phyloP scores from a whole-genome alignment of 2,329 filamentous ascomycete species.

The Falciphora oryzae region DNA sequence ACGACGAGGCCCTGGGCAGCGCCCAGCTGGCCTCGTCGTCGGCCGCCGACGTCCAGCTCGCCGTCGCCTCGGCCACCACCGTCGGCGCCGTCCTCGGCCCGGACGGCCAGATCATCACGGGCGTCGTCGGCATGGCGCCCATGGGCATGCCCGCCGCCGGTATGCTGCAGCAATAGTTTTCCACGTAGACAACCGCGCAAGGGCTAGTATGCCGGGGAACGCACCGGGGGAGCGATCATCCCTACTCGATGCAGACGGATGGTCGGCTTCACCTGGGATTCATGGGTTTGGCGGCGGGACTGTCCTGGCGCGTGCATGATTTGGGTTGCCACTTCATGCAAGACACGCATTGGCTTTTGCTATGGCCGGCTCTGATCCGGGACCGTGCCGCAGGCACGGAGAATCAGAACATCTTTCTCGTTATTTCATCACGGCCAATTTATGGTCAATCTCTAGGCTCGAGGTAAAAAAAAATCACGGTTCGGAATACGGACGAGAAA shows the following conservation, averaged over 20 bases:
- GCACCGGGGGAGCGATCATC: not conserved
- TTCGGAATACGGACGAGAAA: not conserved
- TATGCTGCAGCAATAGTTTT: not conserved
- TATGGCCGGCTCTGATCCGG: not conserved
- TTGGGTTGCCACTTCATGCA: not conserved
- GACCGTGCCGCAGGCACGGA: not conserved
- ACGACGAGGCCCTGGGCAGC: slow-evolving; percentile 49
- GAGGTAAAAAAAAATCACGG: not conserved
- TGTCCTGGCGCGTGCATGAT: not conserved
- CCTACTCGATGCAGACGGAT: not conserved
- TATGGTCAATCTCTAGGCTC: not conserved
- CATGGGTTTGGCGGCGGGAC: not conserved
- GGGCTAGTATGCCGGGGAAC: not conserved
- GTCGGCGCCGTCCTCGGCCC: slow-evolving; percentile 1
- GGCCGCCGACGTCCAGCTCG: slow-evolving; percentile 9
- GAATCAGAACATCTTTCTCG: not conserved
- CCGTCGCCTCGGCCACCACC: slow-evolving; percentile 1
- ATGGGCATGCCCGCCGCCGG: not conserved
- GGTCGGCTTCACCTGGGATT: not conserved
- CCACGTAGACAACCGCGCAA: not conserved
- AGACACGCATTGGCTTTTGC: not conserved
- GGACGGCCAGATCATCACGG: slow-evolving; percentile 2
- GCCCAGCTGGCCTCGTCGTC: slow-evolving; percentile 32
- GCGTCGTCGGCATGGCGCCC: not conserved
- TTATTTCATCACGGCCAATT: not conserved